These are phyloP conservation scores for Tetracladium setigerum DNA, from an alignment of 495 filamentous ascomycete genomes.

Conservation along the genomic window DNA sequence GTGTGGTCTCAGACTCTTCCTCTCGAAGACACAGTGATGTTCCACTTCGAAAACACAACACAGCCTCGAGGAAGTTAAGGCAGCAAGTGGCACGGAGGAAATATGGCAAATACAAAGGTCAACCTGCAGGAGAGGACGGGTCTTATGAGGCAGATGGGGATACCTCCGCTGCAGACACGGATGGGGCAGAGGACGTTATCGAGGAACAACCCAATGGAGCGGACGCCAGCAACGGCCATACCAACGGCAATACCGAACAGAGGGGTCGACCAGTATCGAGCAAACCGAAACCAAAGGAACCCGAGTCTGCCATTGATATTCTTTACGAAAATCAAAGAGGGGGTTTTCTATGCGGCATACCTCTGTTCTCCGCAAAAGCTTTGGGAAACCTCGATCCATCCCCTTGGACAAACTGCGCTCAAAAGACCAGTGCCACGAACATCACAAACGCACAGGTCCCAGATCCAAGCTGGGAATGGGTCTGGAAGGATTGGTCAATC, in stretches of 20 bases:
- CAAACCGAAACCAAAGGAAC: conserved; percentile 2
- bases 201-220: not conserved
- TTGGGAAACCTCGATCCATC: conserved; percentile 81
- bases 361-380: conserved; percentile 78
- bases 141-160: conserved; percentile 18
- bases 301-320: conserved; percentile 66
- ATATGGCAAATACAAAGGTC: conserved; percentile 56
- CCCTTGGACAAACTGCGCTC: conserved; percentile 73
- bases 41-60: conserved; percentile 9
- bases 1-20: conserved; percentile 10
- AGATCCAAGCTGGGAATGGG: conserved; percentile 95
- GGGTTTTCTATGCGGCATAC: conserved; percentile 77
- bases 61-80: conserved; percentile 27
- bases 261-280: conserved; percentile 9
- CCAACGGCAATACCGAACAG: conserved; percentile 22
- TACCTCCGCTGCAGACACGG: not conserved
- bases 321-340: conserved; percentile 92
- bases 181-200: not conserved
- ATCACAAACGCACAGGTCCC: conserved; percentile 88
- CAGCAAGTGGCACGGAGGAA: conserved; percentile 45
- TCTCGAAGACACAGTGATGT: conserved; percentile 18
- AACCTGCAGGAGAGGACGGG: conserved; percentile 25
- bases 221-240: conserved; percentile 8
- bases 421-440: conserved; percentile 69
- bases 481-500: conserved; percentile 89